Evolutionary conservation across 108 stramenopile species (phyloP), one percentile per base, ranked within the genome.

Genomic region (Cyclostephanos tholiformis): DNA sequence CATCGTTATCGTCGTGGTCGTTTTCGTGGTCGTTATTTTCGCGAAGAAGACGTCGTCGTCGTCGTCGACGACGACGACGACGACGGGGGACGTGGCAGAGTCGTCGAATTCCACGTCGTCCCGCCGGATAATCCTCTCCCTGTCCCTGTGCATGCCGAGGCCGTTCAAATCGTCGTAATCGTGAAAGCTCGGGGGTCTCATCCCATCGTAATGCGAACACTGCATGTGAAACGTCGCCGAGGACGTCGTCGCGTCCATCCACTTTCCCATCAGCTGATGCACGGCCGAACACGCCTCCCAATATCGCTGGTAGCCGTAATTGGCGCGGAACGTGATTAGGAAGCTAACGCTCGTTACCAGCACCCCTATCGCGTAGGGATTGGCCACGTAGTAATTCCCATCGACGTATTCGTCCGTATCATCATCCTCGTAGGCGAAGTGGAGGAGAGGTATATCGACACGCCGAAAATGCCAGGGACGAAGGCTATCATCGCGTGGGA

Each of bases 361-460:
- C 0, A 89, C 84, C 58, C 89, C 89, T n/a, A 90, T 69, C 20
- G 87, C 89, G 64, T 93, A 90, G 11, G 92, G 92, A 77, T 93
- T 89, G 32, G 59, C 53, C 5, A 86, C 22, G 51, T 73, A 52
- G 52, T 16, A n/a, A 22, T 77, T 53, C 4, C 62, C 67, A 1
- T 17, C 36, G 13, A 35, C 52, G 11, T 63, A 29, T 32, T 4
- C 32, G 6, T 64, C 11, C 11, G 62, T 23, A n/a, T 38, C 53
- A 23, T 63, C 19, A 11, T 46, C 6, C 17, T 43, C 56, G 63
- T 60, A 22, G 10, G 59, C 64, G 53, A 66, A 76, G 12, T 53
- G 56, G 50, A 87, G 63, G 79, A 27, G 27, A 87, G 65, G 53
- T 71, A 86, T 19, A 88, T 39, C 32, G 27, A 44, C n/a, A 92